Evolutionary conservation across 225 moss, liverwort and hornwort species (phyloP), one percentile per base, ranked within the genome.

Genomic region (Antitrichia curtipendula): DNA sequence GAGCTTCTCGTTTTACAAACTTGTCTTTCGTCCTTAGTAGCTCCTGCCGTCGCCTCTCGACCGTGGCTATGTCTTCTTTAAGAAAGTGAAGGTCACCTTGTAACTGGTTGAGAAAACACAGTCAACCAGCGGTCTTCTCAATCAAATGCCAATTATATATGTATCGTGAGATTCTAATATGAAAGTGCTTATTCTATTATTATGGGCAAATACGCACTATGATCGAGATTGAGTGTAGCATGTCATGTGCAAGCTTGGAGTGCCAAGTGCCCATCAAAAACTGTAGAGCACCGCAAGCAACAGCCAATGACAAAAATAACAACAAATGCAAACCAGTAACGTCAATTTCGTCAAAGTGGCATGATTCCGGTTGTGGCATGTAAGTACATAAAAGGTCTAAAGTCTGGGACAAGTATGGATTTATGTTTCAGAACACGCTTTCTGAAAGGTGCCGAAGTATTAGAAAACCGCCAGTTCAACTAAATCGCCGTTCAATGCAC

Each of bases 21-120:
- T 88, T 95, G 50, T 93, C 91, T 78, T 95, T 98, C 1, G 86
- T 94, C 82, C 83, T 95, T 2, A 93, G 45, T 32, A 97, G 86
- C 32, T 95, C 93, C 62, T 92, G 89, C 34, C 92, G 91, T 63
- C 97, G 96, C 36, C 89, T 95, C 83, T 98, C 96, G 50, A 96
- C 96, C 41, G 89, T 92, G 10, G 94, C 92, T 54, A 98, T 97
- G 81, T 98, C 98, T 63, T 96, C 98, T 88, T 94, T 96, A 13
- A 98, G 91, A 38, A 94, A 96, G 47, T 92, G 92, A 56, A 98
- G 92, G 77, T 98, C 98, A 18, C 91, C 93, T 79, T 97, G 95
- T 29, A 98, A 47, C 97, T 97, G 94, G 75, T 88, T 15, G 27
- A 78, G 56, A 56, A 78, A 56, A 78, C 78, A 78, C 56, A 78